phyloP scores from a whole-genome alignment of 495 filamentous ascomycete genomes.

The Tricharina praecox region DNA sequence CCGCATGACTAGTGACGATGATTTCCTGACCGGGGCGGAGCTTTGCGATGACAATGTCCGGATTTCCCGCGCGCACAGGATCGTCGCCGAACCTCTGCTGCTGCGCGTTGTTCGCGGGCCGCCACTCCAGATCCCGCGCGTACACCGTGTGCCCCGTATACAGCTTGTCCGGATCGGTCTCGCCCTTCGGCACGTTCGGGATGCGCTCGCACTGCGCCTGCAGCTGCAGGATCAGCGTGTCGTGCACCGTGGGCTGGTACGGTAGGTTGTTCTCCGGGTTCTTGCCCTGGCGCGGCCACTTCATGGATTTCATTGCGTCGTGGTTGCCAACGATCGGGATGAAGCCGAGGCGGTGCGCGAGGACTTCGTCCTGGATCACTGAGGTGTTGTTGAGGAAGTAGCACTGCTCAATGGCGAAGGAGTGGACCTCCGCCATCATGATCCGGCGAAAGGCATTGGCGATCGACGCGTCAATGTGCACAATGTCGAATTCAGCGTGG shows the following conservation, averaged over 20 bases:
- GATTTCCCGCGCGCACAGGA: slow-evolving; percentile 47
- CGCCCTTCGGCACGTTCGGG: slow-evolving; percentile 44
- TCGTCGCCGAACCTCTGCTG: slow-evolving; percentile 48
- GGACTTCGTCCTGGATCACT: slow-evolving; percentile 92
- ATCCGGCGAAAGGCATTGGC: slow-evolving; percentile 98
- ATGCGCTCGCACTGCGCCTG: slow-evolving; percentile 62
- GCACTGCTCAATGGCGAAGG: slow-evolving; percentile 79
- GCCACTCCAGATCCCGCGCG: slow-evolving; percentile 60
- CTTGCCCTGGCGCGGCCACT: slow-evolving; percentile 41
- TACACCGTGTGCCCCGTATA: slow-evolving; percentile 81
- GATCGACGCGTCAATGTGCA: slow-evolving; percentile 78
- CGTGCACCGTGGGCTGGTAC: slow-evolving; percentile 46
- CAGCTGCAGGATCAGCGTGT: slow-evolving; percentile 60
- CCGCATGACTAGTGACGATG: slow-evolving; percentile 64
- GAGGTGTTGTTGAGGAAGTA: slow-evolving; percentile 90
- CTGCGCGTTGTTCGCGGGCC: slow-evolving; percentile 53
- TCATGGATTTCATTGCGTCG: slow-evolving; percentile 59
- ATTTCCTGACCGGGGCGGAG: slow-evolving; percentile 80
- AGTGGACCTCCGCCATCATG: slow-evolving; percentile 84
- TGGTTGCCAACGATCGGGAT: slow-evolving; percentile 70
- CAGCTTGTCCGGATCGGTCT: slow-evolving; percentile 62
- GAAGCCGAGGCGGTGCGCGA: slow-evolving; percentile 72
- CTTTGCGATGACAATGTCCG: slow-evolving; percentile 88
- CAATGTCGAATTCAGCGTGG: slow-evolving; percentile 73
- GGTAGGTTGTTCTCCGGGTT: slow-evolving; percentile 6